Evolutionary conservation across 768 basidiomycete species (phyloP), one percentile per base, ranked within the genome.

Genomic region (Tricholoma flavovirens): DNA sequence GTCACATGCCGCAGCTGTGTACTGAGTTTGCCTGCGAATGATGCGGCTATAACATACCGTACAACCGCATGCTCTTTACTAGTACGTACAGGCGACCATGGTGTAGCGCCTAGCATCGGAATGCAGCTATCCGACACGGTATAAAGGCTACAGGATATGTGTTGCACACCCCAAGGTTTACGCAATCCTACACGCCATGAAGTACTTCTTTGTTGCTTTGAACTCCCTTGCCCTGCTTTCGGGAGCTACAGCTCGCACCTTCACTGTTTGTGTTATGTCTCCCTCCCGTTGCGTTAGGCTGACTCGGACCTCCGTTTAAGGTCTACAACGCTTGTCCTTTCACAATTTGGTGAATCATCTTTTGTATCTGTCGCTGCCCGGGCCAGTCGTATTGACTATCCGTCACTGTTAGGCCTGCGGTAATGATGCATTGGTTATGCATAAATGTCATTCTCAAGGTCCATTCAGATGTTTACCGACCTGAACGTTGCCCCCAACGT

Each of bases 261-360:
- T 88, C 59, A 83, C 79, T 0, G 82, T 82, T 49, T 12, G 69
- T 54, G 11, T 40, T 2, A 22, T 51, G 11, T 42, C 35, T 46
- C 26, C n/a, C 12, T 32, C 21, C 9, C 5, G 24, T 42, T 55
- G 33, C 35, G 35, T 24, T 51, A 22, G 17, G 12, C 43, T 21
- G 11, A 50, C n/a, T n/a, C n/a, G n/a, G n/a, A n/a, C 51, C 24
- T 17, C 14, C 49, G 17, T 29, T 12, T 10, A 21, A 75, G 75
- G 79, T 83, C 22, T 73, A 75, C 63, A 88, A 87, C 69, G 74
- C 69, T 2, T 87, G 86, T 62, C 77, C 83, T 0, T 87, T 84
- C 69, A 87, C 84, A 3, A 77, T 87, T 57, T 87, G 86, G 86
- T 85, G 62, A n/a, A n/a, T n/a, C n/a, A n/a, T n/a, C n/a, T n/a